These are phyloP conservation scores for Solanum bulbocastanum DNA, from an alignment of 257 asterid species.

Conservation along the genomic window DNA sequence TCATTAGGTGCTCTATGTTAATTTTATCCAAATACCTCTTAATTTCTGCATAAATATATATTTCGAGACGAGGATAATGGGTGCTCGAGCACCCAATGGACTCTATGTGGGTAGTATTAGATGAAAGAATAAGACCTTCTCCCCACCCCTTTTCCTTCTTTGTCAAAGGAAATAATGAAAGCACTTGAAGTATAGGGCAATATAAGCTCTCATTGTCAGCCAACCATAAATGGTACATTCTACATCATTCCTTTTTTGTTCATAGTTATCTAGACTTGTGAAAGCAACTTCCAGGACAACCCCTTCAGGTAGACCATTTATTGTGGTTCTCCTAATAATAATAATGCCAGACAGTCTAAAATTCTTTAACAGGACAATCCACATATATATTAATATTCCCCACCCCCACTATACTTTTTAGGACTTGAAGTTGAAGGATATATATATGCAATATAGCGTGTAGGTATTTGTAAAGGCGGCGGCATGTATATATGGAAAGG, in stretches of 20 bases:
- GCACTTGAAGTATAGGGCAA: neutral
- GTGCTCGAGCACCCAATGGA: neutral
- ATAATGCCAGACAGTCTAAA: neutral
- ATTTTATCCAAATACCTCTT: neutral
- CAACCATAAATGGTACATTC: slow-evolving; percentile 7
- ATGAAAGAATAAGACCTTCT: neutral
- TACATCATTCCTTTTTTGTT: neutral
- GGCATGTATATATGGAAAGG: slow-evolving; percentile 44
- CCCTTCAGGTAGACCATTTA: slow-evolving; percentile 7
- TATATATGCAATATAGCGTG: neutral
- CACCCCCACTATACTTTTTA: neutral
- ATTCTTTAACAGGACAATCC: slow-evolving; percentile 4
- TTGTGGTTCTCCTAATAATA: slow-evolving; percentile 33
- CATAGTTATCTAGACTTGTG: slow-evolving; percentile 18
- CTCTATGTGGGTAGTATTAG: neutral
- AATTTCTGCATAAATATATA: no score
- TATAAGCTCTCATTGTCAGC: slow-evolving; percentile 13
- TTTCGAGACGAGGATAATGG: neutral
- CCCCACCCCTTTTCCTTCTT: neutral
- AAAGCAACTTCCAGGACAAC: neutral
- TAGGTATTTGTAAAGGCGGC: slow-evolving; percentile 24
- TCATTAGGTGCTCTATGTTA: neutral
- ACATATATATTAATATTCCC: neutral
- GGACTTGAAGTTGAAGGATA: neutral
- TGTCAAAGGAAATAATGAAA: neutral